Evolutionary conservation across 371 early-diverging fungal genomes (phyloP), one percentile per base, ranked within the genome.

Genomic region (Mortierella polycephala): DNA sequence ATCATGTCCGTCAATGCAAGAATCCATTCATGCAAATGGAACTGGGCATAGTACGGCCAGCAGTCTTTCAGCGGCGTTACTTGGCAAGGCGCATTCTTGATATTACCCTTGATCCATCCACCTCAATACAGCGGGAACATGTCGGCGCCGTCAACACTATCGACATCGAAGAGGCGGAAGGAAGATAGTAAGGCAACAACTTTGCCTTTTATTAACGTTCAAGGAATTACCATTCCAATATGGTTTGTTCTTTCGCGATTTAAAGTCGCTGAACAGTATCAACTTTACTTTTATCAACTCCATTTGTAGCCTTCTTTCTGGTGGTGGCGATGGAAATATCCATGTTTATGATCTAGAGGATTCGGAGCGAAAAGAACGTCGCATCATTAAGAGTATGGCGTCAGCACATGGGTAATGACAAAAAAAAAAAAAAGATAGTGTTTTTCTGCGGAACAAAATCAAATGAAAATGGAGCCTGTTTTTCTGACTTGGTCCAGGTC

Each of bases 341-440:
- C 86, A 89, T 60, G 75, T 95, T 1, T 94, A 89, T 79, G 94
- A 95, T 74, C 80, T 94, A 42, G 87, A 89, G 3, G 66, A 65
- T 21, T 59, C 77, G 1, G 70, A 81, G 23, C 60, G 74, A 8
- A 71, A 82, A 7, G 80, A 83, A 9, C 79, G 81, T 2, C 65
- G 76, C 11, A 75, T 82, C 37, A 85, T 87, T 12, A 68, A 82
- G 40, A 84, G 85, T 12, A 74, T 86, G 39, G 85, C 88, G 0
- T 74, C 85, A 45, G 74, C 83, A 30, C 54, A 85, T 64, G 84
- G 83, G 88, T 86, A 84, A 74, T 37, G 11, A 45, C 21, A 11
- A 14, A 56, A 18, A 11, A 18, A 39, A 20, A 13, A 8, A 49
- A 30, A 46, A 49, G 39, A 40, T 18, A 14, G 20, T 9, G 56